Evolutionary conservation across 148 eudicot genomes (phyloP).

Genomic region (Persicaria tinctoria): DNA sequence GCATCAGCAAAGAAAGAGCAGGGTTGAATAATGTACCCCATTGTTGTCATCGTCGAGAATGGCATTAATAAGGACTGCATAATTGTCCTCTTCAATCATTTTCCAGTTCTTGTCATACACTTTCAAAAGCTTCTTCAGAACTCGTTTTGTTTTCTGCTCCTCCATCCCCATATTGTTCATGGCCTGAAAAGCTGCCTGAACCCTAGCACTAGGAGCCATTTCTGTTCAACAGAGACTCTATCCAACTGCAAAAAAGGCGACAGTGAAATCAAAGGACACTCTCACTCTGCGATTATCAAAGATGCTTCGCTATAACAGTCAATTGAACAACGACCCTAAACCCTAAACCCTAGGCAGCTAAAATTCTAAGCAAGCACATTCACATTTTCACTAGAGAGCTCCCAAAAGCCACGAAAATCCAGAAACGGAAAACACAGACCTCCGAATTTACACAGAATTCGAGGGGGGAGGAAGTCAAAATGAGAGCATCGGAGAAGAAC

Average conservation of each 20-base stretch:
- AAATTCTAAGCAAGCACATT: too few species aligned
- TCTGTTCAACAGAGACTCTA: constrained; percentile 12
- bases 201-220: constrained; percentile 48
- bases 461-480: too few species aligned
- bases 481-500: too few species aligned
- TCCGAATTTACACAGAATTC: too few species aligned
- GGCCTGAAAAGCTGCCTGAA: constrained; percentile 23
- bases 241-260: background rate
- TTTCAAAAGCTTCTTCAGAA: constrained; percentile 20
- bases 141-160: constrained; percentile 16
- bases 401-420: background rate
- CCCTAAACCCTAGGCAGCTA: too few species aligned
- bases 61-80: constrained; percentile 25
- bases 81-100: constrained; percentile 28
- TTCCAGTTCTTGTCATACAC: constrained; percentile 28
- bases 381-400: too few species aligned
- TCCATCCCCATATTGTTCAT: constrained; percentile 18
- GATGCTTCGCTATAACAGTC: too few species aligned
- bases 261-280: background rate
- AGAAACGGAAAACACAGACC: background rate
- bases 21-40: background rate
- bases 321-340: too few species aligned
- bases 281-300: background rate
- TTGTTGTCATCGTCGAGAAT: constrained; percentile 19
- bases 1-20: background rate